Base-by-base conservation (phyloP, 2,329 filamentous ascomycete genomes). In the Cyanodermella asteris region DNA sequence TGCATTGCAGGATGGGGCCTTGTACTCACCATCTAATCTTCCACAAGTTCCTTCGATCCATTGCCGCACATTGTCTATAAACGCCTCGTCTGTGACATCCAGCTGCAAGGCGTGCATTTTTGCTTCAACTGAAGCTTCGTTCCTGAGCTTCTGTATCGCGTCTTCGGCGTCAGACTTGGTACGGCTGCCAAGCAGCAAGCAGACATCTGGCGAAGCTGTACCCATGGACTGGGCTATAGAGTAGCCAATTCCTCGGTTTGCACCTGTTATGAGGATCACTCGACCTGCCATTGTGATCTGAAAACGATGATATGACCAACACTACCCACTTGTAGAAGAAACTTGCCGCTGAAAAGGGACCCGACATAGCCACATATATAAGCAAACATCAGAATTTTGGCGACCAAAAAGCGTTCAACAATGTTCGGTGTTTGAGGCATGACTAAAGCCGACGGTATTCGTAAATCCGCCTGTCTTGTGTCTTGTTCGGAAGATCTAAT, bases 171-270 rank as follows among this genome's bases (percentile, higher is more conserved):
- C 22, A 4, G 25, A 4, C n/a, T 28, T 23, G 18, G 41, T 35
- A 11, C 38, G 38, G 10, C 33, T 12, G 21, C 41, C 6, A n/a
- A 48, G 33, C 10, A 47, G 33, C 17, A 42, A 40, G 6, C 30
- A 37, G 13, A 34, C 25, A 2, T 28, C 27, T 3, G 34, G 34
- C 2, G 38, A 28, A 6, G 34, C 34, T 14, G 27, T 25, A 5
- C 36, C 38, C 2, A 43, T 32, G n/a, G 44, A 30, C 33, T 39
- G 35, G 5, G 39, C 34, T 16, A 41, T 43, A 22, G 36, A 41
- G 27, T 39, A 38, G 2, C 42, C 43, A 13, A 45, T 42, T 5
- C 38, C 39, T 26, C 35, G 33, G 26, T 38, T 42, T 12, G 30
- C 33, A 23, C 42, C 42, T 5, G 43, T 46, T 23, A 46, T 40